These are phyloP conservation scores for Elaphomyces granulatus DNA, from an alignment of 495 filamentous ascomycete species.

Conservation along the genomic window DNA sequence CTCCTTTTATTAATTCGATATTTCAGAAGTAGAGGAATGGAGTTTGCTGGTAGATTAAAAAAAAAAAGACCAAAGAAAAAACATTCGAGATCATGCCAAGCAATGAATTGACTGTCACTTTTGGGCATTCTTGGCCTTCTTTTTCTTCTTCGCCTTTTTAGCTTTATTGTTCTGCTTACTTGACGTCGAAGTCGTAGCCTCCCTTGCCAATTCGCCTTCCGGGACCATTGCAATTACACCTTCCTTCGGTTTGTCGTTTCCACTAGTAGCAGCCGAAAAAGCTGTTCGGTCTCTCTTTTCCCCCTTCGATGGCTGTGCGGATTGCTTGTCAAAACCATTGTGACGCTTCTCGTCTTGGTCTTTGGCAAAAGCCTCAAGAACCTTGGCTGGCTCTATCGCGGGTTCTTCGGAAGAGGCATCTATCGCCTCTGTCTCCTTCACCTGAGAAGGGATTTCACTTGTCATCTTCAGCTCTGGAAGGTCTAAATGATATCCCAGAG, in stretches of 20 bases:
- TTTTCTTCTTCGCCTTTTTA: slow-evolving; percentile 20
- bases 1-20: too few relatives aligned
- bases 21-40: too few relatives aligned
- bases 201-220: slow-evolving; percentile 2
- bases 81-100: too few relatives aligned
- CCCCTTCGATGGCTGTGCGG: slow-evolving; percentile 19
- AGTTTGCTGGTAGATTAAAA: too few relatives aligned
- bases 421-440: slow-evolving; percentile 20
- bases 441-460: slow-evolving; percentile 37
- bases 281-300: slow-evolving; percentile 22
- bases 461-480: slow-evolving; percentile 57
- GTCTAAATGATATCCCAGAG: slow-evolving; percentile 72
- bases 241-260: slow-evolving; percentile 25
- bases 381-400: slow-evolving; percentile 1
- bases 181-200: slow-evolving; percentile 8
- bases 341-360: slow-evolving; percentile 17
- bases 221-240: slow-evolving; percentile 1
- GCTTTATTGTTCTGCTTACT: slow-evolving; percentile 15
- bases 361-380: background rate
- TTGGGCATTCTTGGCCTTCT: slow-evolving; percentile 23
- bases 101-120: slow-evolving; percentile 2
- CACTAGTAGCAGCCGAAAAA: slow-evolving; percentile 9
- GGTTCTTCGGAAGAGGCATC: slow-evolving; percentile 12
- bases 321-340: slow-evolving; percentile 27
- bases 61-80: too few relatives aligned